Conservation (phyloP, 139 green algal genomes). For the Tetradesmus lagerheimii region DNA sequence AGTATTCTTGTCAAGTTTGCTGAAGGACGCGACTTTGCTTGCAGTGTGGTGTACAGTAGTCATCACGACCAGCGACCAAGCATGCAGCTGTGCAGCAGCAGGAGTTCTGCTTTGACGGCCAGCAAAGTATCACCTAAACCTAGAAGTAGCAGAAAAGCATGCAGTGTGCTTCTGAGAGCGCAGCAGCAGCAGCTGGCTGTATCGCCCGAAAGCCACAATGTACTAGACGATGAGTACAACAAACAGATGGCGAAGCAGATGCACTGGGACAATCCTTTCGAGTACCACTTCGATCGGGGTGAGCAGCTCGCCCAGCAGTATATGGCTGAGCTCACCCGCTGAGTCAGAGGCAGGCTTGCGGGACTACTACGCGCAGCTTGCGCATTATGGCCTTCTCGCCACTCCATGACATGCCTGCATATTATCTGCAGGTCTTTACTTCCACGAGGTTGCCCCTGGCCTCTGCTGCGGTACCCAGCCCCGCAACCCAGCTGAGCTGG, state of each 20-base stretch:
- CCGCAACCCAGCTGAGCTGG: constrained; percentile 63
- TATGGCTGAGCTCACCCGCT: background rate
- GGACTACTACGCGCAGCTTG: background rate
- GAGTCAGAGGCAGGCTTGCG: background rate
- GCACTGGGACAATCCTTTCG: constrained; percentile 65
- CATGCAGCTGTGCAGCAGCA: constrained; percentile 21
- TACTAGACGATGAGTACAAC: constrained; percentile 49
- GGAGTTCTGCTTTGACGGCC: background rate
- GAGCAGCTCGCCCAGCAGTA: background rate
- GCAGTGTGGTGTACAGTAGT: background rate
- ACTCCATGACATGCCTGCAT: background rate
- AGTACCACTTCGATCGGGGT: constrained; percentile 71
- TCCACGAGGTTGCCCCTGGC: constrained; percentile 71
- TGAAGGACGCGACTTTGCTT: background rate
- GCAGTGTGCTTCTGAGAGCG: background rate
- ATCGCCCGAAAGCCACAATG: background rate
- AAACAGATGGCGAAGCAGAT: constrained; percentile 62
- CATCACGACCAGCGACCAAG: background rate
- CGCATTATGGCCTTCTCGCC: background rate
- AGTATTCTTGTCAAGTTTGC: background rate
- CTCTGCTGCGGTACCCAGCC: constrained; percentile 73
- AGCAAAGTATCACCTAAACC: background rate
- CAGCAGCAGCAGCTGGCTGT: constrained; percentile 32
- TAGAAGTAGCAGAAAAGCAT: background rate
- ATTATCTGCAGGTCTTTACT: constrained; percentile 68